Evolutionary conservation across 192 early-diverging fungal species (phyloP), one percentile per base, ranked within the genome.

Genomic region (Backusella westeae): DNA sequence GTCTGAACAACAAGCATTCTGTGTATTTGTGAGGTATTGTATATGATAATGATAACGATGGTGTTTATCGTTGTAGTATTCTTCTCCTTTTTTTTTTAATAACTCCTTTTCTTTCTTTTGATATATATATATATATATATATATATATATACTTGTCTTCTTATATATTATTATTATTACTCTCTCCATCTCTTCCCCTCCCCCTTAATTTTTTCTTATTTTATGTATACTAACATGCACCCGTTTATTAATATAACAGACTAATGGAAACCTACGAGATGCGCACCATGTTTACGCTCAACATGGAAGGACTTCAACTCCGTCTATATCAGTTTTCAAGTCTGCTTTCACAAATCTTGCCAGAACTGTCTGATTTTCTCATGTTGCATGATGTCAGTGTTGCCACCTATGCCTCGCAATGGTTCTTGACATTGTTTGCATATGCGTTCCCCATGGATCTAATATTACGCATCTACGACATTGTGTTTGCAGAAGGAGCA

Each of bases 341-440:
- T 53, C 80, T 98, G 66, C 86, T 97, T 15, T 79, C 85, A 6
- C 92, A 96, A 80, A 84, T 91, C n/a, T 79, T 94, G 52, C 98
- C 97, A 17, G 82, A 87, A 23, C 78, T 98, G 21, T 86, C 86
- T 52, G 82, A 87, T 23, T 97, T 98, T 78, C 82, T 99, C 34
- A 88, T 89, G 3, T 44, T 69, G 38, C 90, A 93, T 49, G 92
- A 92, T 41, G 89, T 97, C 42, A 85, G 91, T 67, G 88, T 93
- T 2, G 92, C 91, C 66, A 97, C 96, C 93, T 99, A 94, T 76
- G 97, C 95, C 12, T 94, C 95, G 0, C 70, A 71, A 71, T 99
- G 98, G 97, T 98, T 98, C 84, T 84, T 99, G 75, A 97, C 98
- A 0, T 80, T 97, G 29, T 99, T 99, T 89, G 97, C 98, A 0